phyloP scores from a whole-genome alignment of 2,329 filamentous ascomycete species.

The Aspergillus glaucus region DNA sequence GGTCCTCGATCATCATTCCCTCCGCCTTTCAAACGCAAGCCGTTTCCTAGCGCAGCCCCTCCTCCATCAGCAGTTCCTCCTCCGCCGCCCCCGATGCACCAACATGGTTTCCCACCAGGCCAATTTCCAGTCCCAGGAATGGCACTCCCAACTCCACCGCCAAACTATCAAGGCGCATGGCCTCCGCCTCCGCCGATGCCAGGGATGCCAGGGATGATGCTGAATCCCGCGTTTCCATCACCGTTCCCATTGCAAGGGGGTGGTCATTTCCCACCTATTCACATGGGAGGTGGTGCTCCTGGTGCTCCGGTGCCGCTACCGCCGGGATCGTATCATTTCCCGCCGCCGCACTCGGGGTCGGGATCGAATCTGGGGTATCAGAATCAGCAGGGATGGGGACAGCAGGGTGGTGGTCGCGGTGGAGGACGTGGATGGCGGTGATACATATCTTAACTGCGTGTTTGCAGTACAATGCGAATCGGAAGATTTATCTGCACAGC shows the following conservation, averaged over 20 bases:
- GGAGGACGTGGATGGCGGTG: conserved; percentile 14
- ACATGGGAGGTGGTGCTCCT: conserved; percentile 7
- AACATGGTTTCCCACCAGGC: conserved; percentile 4
- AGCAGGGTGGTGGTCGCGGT: conserved; percentile 1
- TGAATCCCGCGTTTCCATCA: conserved; percentile 19
- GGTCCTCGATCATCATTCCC: conserved; percentile 16
- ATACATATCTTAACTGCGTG: neutral
- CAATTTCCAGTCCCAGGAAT: conserved; percentile 10
- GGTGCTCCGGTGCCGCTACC: conserved; percentile 16
- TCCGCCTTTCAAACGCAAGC: conserved; percentile 15
- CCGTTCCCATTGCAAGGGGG: conserved; percentile 15
- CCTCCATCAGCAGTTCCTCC: conserved; percentile 6
- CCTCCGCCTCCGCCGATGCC: conserved; percentile 28
- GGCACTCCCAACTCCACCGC: conserved; percentile 26
- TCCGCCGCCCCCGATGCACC: conserved; percentile 2
- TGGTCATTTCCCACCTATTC: conserved; percentile 17
- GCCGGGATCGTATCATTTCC: conserved; percentile 27
- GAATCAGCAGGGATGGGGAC: conserved; percentile 9
- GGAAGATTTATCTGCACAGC: too few relatives aligned
- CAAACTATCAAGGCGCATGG: conserved; percentile 31
- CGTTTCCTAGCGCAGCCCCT: conserved; percentile 11
- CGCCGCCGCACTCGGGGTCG: conserved; percentile 22
- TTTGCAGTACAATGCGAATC: too few relatives aligned
- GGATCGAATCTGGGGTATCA: conserved; percentile 13
- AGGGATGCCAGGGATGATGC: conserved; percentile 7